Percentiles rank a stretch among this genome's conserved stretches.
Evolutionary conservation across 805 yeast genomes (phyloP).

Genomic region (Naumovozyma dairenensis): DNA sequence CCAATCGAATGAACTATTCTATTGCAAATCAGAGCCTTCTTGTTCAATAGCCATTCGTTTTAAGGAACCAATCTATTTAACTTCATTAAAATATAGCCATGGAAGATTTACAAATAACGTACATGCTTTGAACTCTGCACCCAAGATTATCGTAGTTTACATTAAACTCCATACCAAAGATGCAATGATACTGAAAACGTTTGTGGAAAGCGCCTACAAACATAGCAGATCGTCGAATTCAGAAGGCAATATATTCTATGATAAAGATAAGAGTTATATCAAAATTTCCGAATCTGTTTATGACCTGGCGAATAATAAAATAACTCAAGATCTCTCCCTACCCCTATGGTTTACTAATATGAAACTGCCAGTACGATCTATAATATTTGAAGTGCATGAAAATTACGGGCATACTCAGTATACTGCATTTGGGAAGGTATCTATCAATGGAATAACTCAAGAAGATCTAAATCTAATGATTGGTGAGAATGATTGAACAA

Average conservation of each 20-base stretch:
- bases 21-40: too few species aligned
- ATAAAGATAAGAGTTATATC: conserved; percentile 16
- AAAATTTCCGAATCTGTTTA: conserved; percentile 24
- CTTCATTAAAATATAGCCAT: conserved; percentile 29
- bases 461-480: conserved; percentile 26
- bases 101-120: conserved; percentile 29
- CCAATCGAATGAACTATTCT: too few species aligned
- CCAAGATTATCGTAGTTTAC: conserved; percentile 28
- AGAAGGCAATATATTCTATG: background rate
- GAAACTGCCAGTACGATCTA: conserved; percentile 25
- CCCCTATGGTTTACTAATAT: conserved; percentile 26
- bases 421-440: conserved; percentile 31
- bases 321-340: conserved; percentile 24
- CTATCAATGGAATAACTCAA: conserved; percentile 35
- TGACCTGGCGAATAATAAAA: conserved; percentile 14
- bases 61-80: conserved; percentile 31
- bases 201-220: conserved; percentile 11
- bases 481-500: too few species aligned
- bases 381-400: conserved; percentile 25
- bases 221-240: conserved; percentile 1
- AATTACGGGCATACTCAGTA: conserved; percentile 32
- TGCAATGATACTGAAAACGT: conserved; percentile 4
- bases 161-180: conserved; percentile 14
- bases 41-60: conserved; percentile 33
- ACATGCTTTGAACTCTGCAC: conserved; percentile 33